Percentiles rank a stretch among this genome's conserved stretches.
These are phyloP conservation scores for Sclerotinia spermophila DNA, from an alignment of 2,329 filamentous ascomycete species.

Conservation along the genomic window DNA sequence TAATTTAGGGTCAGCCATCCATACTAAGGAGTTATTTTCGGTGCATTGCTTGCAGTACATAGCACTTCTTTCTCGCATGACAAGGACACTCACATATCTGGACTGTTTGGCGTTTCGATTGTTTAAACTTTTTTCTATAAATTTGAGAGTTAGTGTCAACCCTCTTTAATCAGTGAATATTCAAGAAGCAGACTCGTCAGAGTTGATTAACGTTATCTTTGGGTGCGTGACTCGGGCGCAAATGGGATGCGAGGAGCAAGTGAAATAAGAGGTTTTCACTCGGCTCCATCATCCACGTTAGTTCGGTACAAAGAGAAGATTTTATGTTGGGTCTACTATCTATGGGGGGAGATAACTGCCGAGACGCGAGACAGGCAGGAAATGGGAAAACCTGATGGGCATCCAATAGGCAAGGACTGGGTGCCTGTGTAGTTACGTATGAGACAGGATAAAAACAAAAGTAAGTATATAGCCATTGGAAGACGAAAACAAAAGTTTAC, in stretches of 20 bases:
- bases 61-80: background rate
- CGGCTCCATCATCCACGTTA: background rate
- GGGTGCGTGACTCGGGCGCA: background rate
- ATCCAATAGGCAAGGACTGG: background rate
- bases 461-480: background rate
- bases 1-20: background rate
- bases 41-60: conserved; percentile 9
- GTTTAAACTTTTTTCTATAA: background rate
- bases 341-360: background rate
- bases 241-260: background rate
- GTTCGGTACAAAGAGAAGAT: background rate
- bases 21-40: conserved; percentile 10
- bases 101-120: conserved; percentile 3
- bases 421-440: background rate
- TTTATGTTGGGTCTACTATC: background rate
- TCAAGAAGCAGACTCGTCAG: conserved; percentile 14
- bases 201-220: background rate
- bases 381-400: background rate
- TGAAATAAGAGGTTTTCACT: background rate
- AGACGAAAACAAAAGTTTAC: background rate
- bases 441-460: background rate
- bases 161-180: conserved; percentile 7
- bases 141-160: conserved; percentile 4
- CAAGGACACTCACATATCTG: background rate
- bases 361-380: background rate